phyloP scores from a whole-genome alignment of 2,329 filamentous ascomycete genomes.

The Elsinoe perseae region DNA sequence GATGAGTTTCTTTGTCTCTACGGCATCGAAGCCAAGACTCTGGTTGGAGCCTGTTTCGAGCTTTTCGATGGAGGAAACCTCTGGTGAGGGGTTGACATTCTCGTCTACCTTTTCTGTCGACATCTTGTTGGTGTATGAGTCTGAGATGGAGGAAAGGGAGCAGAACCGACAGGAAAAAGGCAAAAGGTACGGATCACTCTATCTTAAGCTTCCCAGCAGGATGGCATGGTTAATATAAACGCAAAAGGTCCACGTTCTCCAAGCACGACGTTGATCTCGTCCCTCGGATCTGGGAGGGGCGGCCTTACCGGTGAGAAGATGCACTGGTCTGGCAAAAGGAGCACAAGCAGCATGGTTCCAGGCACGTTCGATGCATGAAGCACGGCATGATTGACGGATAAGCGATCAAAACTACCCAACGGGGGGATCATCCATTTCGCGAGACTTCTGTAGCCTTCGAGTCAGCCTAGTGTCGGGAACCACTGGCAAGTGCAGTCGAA shows the following conservation, averaged over 20 bases:
- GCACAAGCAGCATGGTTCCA: background rate
- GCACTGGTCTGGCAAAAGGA: background rate
- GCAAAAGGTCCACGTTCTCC: background rate
- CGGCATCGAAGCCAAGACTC: slow-evolving; percentile 16
- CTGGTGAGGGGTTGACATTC: background rate
- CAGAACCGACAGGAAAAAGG: background rate
- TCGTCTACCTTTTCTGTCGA: slow-evolving; percentile 9
- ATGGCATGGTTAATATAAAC: background rate
- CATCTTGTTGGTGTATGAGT: background rate
- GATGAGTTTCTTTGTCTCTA: slow-evolving; percentile 29
- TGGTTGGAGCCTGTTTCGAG: slow-evolving; percentile 12
- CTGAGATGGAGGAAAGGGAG: background rate
- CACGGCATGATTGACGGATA: slow-evolving; percentile 4
- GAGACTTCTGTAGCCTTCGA: background rate
- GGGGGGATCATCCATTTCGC: background rate
- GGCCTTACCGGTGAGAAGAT: slow-evolving; percentile 11
- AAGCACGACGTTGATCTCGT: background rate
- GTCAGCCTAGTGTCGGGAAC: slow-evolving; percentile 14
- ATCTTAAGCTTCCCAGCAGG: background rate
- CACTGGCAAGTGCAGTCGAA: background rate
- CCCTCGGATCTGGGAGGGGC: slow-evolving; percentile 6
- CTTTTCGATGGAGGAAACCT: slow-evolving; percentile 15
- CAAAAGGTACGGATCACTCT: background rate
- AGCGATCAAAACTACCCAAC: background rate
- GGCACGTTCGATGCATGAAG: background rate